Percentiles rank a stretch among this genome's conserved stretches.
Evolutionary conservation across 208 protist species (phyloP).

Genomic region (Trypanosoma vivax): DNA sequence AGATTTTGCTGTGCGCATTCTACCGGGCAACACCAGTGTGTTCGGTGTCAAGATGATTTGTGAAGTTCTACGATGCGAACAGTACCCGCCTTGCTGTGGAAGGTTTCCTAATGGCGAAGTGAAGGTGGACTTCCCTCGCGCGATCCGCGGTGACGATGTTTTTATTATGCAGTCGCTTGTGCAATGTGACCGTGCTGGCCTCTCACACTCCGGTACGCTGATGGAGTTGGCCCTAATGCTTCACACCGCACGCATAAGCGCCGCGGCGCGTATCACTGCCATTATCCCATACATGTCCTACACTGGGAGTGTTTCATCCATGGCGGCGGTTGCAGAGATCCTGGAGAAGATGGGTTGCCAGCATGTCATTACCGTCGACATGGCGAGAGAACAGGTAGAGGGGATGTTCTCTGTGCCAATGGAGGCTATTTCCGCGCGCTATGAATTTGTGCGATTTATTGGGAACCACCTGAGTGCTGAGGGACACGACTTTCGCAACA

Average conservation of each 20-base stretch:
- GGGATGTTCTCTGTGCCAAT: conserved; percentile 93
- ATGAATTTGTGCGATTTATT: conserved; percentile 85
- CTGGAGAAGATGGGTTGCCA: conserved; percentile 86
- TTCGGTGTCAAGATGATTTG: conserved; percentile 78
- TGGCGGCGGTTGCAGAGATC: conserved; percentile 85
- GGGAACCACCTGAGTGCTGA: conserved; percentile 55
- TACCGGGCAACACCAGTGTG: conserved; percentile 50
- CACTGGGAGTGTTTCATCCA: conserved; percentile 89
- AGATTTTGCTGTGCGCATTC: conserved; percentile 64
- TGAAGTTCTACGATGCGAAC: conserved; percentile 59
- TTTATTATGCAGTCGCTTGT: conserved; percentile 92
- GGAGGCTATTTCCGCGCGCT: conserved; percentile 79
- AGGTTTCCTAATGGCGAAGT: conserved; percentile 85
- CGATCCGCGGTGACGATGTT: conserved; percentile 93
- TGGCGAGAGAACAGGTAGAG: conserved; percentile 89
- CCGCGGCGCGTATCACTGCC: conserved; percentile 82
- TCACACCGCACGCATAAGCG: conserved; percentile 70
- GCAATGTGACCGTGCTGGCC: conserved; percentile 60
- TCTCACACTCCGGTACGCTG: conserved; percentile 78
- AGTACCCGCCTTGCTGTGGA: conserved; percentile 42
- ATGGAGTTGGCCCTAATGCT: conserved; percentile 92
- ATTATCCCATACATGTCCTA: conserved; percentile 93
- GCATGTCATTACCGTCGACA: conserved; percentile 90
- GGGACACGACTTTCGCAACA: conserved; percentile 54
- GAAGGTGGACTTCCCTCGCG: conserved; percentile 62